Evolutionary conservation across 148 eudicot species (phyloP).

Genomic region (Camellia lanceoleosa): DNA sequence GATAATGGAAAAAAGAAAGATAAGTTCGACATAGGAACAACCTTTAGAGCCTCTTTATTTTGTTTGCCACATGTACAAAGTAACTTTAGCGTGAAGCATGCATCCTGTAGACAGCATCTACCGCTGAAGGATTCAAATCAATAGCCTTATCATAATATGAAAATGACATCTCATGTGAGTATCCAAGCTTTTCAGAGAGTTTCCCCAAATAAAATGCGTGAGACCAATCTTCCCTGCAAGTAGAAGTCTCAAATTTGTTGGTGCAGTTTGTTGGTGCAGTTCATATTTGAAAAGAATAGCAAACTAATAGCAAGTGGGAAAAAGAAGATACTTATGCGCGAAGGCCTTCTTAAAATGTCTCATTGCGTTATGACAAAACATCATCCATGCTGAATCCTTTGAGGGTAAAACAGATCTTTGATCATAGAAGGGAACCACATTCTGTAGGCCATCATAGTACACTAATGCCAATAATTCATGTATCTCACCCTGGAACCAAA

Average conservation of each 20-base stretch:
- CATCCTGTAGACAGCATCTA: constrained; percentile 94
- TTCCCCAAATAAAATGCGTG: constrained; percentile 87
- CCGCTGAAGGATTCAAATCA: constrained; percentile 79
- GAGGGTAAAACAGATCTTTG: constrained; percentile 69
- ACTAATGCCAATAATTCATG: constrained; percentile 96
- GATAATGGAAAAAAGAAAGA: not conserved
- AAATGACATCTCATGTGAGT: constrained; percentile 58
- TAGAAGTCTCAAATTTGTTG: constrained; percentile 4
- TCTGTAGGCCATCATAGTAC: constrained; percentile 92
- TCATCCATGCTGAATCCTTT: constrained; percentile 71
- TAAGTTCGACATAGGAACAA: constrained; percentile 20
- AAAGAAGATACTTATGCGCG: constrained; percentile 56
- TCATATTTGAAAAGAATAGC: constrained; percentile 1
- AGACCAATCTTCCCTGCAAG: constrained; percentile 89
- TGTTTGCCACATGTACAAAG: constrained; percentile 63
- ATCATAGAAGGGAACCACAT: constrained; percentile 91
- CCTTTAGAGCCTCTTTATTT: constrained; percentile 74
- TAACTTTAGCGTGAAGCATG: constrained; percentile 98
- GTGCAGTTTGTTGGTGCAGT: too few relatives aligned
- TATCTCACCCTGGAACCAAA: constrained; percentile 79
- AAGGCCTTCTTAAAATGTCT: constrained; percentile 90
- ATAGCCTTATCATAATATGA: constrained; percentile 79
- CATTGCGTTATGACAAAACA: constrained; percentile 79
- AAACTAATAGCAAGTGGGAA: constrained; percentile 8
- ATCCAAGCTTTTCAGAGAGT: constrained; percentile 83